Evolutionary conservation across 768 basidiomycete species (phyloP), one percentile per base, ranked within the genome.

Genomic region (Trametes cinnabarina): DNA sequence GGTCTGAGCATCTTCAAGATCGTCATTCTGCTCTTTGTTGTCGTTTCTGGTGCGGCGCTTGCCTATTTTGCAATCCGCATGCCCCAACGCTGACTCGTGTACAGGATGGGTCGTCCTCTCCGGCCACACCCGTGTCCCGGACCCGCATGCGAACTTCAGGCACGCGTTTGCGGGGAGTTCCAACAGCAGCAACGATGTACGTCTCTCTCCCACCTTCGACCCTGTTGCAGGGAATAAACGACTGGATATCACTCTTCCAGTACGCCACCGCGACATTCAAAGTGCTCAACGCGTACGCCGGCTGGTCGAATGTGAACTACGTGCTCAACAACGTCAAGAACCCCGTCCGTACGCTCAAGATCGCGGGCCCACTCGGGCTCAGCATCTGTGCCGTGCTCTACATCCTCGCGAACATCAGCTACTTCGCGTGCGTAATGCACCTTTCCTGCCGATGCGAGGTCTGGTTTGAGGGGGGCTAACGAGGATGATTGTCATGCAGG

Each of bases 231-330:
- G n/a, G n/a, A n/a, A n/a, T n/a, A n/a, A n/a, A n/a, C n/a, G n/a
- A n/a, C n/a, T n/a, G n/a, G n/a, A n/a, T n/a, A n/a, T n/a, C n/a
- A n/a, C n/a, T 14, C 14, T 15, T 23, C n/a, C 50, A 84, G 83
- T 86, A 83, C 54, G 83, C 82, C 0, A 82, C 83, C 0, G 84
- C 82, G 2, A 83, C 77, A 0, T 83, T 82, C 76, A 83, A 85
- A 59, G 81, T 85, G 23, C 69, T 85, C 22, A 73, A 74, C 52
- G 66, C 77, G 1, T 81, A 77, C 55, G 42, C 66, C 1, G 83
- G 83, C 5, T 84, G 83, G 83, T 79, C 79, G 2, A 80, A 78
- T 43, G 78, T 80, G 23, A 83, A 83, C 63, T 82, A 82, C 51
- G 83, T 85, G 6, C 68, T 85, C 55, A 84, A 83, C 69, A 82